Evolutionary conservation across 2,329 filamentous ascomycete species (phyloP), one percentile per base, ranked within the genome.

Genomic region (Bretziella fagacearum): DNA sequence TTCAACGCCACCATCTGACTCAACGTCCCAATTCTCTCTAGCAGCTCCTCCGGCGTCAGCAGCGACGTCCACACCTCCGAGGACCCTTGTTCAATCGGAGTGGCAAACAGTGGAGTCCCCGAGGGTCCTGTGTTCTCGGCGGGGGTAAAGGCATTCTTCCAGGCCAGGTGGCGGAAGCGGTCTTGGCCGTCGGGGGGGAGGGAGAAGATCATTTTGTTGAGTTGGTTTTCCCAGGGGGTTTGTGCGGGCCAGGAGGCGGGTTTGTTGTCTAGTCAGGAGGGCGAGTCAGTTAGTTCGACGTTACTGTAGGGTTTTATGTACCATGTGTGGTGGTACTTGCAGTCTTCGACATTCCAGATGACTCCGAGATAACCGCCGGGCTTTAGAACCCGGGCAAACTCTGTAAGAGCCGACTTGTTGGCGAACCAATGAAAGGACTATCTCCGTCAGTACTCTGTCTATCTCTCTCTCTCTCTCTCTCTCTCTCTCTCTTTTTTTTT

Each of bases 341-440:
- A 83, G 53, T 81, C 76, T 58, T 84, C 79, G 50, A 79, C 65
- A 54, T 84, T 84, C 81, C 81, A 85, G 46, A 85, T 77, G 58
- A 82, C 60, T 11, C 75, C 80, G 23, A 85, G 64, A 23, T 66
- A 65, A 5, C 71, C 71, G 5, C 69, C 69, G 0, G 74, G 74
- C 55, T 70, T 71, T 41, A 85, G 61, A 0, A 81, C 69, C 40
- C 79, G 71, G 53, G 75, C 69, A n/a, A 85, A 79, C 54, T 84
- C 79, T 39, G 64, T 60, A 23, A 86, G 62, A 0, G 79, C 65
- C 29, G 73, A 67, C 35, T 27, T 39, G 18, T 41, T 35, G 20
- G 54, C 63, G 59, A 57, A 76, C 74, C 74, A 78, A 55, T 73
- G 70, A 55, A 73, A 73, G 10, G 69, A 64, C 66, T 68, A 51